A percentile compares a stretch with the other conserved stretches of the same genome.
Evolutionary conservation across 306 rosid species (phyloP).

Genomic region (Psophocarpus tetragonolobus): DNA sequence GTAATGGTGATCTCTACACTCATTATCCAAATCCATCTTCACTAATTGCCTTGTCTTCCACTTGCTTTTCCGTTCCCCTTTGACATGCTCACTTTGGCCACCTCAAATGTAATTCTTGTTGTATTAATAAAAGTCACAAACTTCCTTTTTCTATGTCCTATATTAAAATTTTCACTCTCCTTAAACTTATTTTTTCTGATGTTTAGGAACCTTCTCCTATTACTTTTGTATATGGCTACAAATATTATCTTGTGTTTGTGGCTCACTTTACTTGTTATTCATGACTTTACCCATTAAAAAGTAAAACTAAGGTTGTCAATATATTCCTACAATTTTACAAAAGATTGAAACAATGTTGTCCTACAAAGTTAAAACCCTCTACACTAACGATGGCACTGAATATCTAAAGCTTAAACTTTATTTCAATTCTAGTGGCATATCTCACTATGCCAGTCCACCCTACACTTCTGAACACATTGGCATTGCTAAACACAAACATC

Average conservation of each 20-base stretch:
- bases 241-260: neutral
- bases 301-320: neutral
- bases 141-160: neutral
- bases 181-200: neutral
- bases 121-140: neutral
- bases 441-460: neutral
- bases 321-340: neutral
- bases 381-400: neutral
- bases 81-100: neutral
- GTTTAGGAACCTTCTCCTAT: neutral
- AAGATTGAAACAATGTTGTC: too few relatives aligned
- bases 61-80: neutral
- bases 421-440: neutral
- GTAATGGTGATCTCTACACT: neutral
- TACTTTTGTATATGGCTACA: neutral
- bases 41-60: neutral
- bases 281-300: neutral
- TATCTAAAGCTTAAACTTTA: too few relatives aligned
- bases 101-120: neutral
- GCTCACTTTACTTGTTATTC: neutral
- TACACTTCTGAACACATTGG: neutral
- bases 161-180: neutral
- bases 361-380: neutral
- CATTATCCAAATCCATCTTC: neutral
- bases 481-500: neutral